Percentiles rank a stretch among this genome's conserved stretches.
These are phyloP conservation scores for Botrytis cinerea DNA, from an alignment of 2,329 filamentous ascomycete species.

Conservation along the genomic window DNA sequence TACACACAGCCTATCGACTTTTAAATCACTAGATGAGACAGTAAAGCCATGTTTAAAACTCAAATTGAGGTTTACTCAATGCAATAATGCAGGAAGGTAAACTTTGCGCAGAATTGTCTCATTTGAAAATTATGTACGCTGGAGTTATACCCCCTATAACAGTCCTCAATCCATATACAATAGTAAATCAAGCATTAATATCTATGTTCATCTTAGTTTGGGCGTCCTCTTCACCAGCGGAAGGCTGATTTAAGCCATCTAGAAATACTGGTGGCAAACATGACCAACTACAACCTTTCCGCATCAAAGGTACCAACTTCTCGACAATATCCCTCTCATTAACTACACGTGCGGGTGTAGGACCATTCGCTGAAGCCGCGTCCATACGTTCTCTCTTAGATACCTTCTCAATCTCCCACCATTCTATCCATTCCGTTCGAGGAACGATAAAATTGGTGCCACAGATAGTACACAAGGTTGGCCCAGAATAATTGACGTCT, in stretches of 20 bases:
- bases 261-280: constrained; percentile 34
- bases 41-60: not conserved
- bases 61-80: not conserved
- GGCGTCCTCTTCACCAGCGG: not conserved
- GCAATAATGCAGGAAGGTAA: not conserved
- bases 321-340: constrained; percentile 40
- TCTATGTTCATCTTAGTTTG: not conserved
- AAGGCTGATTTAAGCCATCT: not conserved
- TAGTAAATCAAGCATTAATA: not conserved
- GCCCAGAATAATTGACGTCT: constrained; percentile 51
- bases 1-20: not conserved
- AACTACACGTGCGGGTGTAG: constrained; percentile 32
- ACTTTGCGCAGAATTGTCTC: too few relatives aligned
- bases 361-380: not conserved
- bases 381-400: constrained; percentile 23
- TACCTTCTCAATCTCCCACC: constrained; percentile 50
- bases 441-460: constrained; percentile 52
- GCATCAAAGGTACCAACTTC: constrained; percentile 42
- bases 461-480: constrained; percentile 55
- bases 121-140: not conserved
- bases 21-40: not conserved
- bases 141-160: too few relatives aligned
- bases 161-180: not conserved
- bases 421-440: constrained; percentile 62
- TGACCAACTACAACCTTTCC: constrained; percentile 42